phyloP scores from a whole-genome alignment of 306 rosid genomes.

The Hippophae tibetana region DNA sequence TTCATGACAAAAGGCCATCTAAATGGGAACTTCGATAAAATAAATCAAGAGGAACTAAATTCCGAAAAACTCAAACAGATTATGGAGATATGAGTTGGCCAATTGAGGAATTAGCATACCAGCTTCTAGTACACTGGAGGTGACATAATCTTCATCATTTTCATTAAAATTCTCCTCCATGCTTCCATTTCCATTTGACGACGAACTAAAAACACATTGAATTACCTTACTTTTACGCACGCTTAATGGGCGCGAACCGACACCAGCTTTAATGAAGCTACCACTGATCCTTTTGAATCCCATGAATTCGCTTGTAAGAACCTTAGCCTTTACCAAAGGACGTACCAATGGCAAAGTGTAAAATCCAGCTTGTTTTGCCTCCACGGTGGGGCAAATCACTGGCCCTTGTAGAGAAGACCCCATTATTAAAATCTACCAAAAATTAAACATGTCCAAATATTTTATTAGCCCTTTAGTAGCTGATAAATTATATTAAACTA shows the following conservation, averaged over 20 bases:
- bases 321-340: constrained; percentile 31
- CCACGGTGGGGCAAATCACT: constrained; percentile 59
- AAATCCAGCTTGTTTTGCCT: constrained; percentile 51
- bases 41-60: neutral
- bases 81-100: neutral
- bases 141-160: constrained; percentile 81
- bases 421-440: constrained; percentile 41
- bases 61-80: too few species aligned
- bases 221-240: constrained; percentile 36
- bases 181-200: constrained; percentile 75
- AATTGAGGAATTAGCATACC: constrained; percentile 42
- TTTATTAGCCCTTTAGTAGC: neutral
- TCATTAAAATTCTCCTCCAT: constrained; percentile 72
- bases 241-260: constrained; percentile 27
- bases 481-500: neutral
- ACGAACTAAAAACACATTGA: constrained; percentile 58
- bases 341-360: constrained; percentile 47
- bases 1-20: neutral
- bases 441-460: neutral
- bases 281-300: constrained; percentile 38
- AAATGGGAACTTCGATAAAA: neutral
- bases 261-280: constrained; percentile 31
- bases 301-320: constrained; percentile 54
- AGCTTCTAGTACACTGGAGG: constrained; percentile 82
- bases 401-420: constrained; percentile 70